Evolutionary conservation across 768 basidiomycete species (phyloP).

Genomic region (Tulasnella sp.): DNA sequence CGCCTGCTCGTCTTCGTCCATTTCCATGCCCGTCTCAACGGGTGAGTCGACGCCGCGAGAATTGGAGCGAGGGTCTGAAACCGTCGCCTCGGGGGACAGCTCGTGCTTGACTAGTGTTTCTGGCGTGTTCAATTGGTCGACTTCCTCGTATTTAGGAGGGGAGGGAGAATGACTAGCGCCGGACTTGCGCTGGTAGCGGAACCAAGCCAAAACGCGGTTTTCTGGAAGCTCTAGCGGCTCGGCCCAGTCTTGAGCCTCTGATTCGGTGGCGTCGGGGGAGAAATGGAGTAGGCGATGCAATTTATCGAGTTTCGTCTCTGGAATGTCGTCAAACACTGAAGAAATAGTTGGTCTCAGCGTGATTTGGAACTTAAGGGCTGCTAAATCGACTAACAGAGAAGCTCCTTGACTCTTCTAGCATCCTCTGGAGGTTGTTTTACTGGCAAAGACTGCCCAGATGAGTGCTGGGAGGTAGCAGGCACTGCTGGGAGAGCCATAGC

Average conservation of each 20-base stretch:
- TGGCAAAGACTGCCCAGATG: neutral
- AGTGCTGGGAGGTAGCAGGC: neutral
- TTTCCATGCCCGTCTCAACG: neutral
- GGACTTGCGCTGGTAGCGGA: neutral
- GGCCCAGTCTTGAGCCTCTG: neutral
- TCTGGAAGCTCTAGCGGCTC: neutral
- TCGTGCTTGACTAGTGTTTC: slow-evolving; percentile 8
- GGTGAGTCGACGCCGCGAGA: neutral
- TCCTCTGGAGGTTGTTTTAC: neutral
- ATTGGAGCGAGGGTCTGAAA: neutral
- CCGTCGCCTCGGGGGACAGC: neutral
- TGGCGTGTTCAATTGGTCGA: neutral
- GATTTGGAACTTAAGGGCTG: neutral
- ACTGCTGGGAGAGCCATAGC: neutral
- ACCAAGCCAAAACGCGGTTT: neutral
- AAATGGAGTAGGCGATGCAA: neutral
- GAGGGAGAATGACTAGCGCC: neutral
- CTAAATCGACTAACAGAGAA: neutral
- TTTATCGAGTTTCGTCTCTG: neutral
- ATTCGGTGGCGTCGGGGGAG: neutral
- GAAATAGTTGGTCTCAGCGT: neutral
- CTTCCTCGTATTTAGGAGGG: neutral
- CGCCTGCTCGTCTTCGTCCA: neutral
- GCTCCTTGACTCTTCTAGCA: neutral
- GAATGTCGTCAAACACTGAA: slow-evolving; percentile 2